These are phyloP conservation scores for Trypanosoma rangeli DNA, from an alignment of 208 protist genomes.

Conservation along the genomic window DNA sequence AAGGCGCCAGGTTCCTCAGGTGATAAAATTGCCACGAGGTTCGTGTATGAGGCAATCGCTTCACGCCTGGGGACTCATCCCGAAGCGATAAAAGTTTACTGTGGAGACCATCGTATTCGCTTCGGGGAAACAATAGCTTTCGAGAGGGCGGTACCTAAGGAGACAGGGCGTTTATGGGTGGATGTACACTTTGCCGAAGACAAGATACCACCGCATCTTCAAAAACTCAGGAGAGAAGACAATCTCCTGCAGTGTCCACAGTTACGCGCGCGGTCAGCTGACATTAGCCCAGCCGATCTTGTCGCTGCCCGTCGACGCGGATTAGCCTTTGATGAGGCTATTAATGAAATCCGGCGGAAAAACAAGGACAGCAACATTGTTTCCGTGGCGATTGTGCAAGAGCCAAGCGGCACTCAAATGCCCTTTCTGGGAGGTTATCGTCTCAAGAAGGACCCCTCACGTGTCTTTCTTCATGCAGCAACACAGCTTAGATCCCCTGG, in stretches of 20 bases:
- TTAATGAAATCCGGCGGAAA: slow-evolving; percentile 35
- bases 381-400: slow-evolving; percentile 42
- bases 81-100: slow-evolving; percentile 54
- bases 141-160: slow-evolving; percentile 33
- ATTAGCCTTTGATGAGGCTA: slow-evolving; percentile 66
- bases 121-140: slow-evolving; percentile 61
- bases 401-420: slow-evolving; percentile 40
- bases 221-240: slow-evolving; percentile 36
- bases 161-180: slow-evolving; percentile 22
- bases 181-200: slow-evolving; percentile 25
- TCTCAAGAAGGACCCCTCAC: slow-evolving; percentile 55
- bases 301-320: slow-evolving; percentile 55
- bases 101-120: slow-evolving; percentile 54
- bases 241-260: slow-evolving; percentile 51
- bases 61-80: slow-evolving; percentile 57
- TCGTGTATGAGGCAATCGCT: slow-evolving; percentile 64
- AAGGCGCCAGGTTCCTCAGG: slow-evolving; percentile 12
- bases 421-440: slow-evolving; percentile 94
- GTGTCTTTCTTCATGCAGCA: slow-evolving; percentile 87
- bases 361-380: slow-evolving; percentile 18
- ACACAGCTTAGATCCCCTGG: slow-evolving; percentile 85
- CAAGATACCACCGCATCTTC: slow-evolving; percentile 58
- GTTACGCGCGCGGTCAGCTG: slow-evolving; percentile 40
- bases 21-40: slow-evolving; percentile 16
- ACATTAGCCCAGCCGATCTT: slow-evolving; percentile 50